Conservation (phyloP, 306 rosid species). For the Fagus sylvatica region DNA sequence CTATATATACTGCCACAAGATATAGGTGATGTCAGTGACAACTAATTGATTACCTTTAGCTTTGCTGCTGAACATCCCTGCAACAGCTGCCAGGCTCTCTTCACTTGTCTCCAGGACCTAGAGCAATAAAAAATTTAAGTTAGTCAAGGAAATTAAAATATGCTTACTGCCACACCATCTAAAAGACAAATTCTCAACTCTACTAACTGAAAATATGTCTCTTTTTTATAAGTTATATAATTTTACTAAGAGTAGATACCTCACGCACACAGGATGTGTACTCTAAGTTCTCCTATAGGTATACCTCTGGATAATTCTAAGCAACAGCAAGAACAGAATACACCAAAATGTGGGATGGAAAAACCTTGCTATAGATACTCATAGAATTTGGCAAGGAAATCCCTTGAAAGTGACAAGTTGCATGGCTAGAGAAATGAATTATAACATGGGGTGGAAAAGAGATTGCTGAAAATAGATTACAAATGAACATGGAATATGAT, state of each 20-base stretch:
- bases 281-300: too few relatives aligned
- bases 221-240: too few relatives aligned
- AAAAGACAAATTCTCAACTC: background rate
- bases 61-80: slow-evolving; percentile 99
- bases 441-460: background rate
- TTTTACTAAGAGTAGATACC: too few relatives aligned
- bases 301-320: background rate
- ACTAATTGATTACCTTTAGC: slow-evolving; percentile 77
- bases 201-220: background rate
- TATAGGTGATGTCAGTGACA: background rate
- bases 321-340: background rate
- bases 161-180: background rate
- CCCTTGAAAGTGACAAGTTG: background rate
- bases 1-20: background rate
- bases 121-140: slow-evolving; percentile 20
- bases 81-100: slow-evolving; percentile 97
- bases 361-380: background rate
- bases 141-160: slow-evolving; percentile 8
- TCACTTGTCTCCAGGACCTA: slow-evolving; percentile 89
- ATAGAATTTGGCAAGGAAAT: background rate
- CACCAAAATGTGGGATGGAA: slow-evolving; percentile 2
- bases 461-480: background rate
- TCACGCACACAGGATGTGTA: too few relatives aligned
- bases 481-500: background rate
- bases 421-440: background rate